Evolutionary conservation across 306 rosid species (phyloP).

Genomic region (Pterocarpus macrocarpus): DNA sequence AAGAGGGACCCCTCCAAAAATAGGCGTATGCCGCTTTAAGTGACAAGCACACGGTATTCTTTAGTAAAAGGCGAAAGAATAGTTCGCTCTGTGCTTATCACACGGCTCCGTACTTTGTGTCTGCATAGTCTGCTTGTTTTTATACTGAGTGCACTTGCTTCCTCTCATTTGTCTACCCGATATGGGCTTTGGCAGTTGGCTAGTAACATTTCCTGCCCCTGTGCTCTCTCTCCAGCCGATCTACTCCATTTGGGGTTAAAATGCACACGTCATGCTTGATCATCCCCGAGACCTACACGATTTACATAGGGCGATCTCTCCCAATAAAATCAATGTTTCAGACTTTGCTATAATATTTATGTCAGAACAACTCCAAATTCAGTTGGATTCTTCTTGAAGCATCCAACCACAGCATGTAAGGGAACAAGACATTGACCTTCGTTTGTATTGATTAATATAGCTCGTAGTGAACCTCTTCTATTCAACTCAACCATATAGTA

Average conservation of each 20-base stretch:
- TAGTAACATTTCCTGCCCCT: no score
- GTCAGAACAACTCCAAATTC: neutral
- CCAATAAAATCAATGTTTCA: neutral
- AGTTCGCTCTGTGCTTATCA: constrained; percentile 43
- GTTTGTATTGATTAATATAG: neutral
- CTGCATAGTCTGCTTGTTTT: neutral
- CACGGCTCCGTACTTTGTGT: constrained; percentile 51
- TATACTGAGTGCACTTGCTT: neutral
- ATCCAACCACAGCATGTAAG: neutral
- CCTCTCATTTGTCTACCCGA: neutral
- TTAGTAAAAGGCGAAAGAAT: constrained; percentile 60
- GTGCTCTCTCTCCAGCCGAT: no score
- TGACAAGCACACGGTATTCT: constrained; percentile 44
- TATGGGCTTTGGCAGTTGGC: neutral
- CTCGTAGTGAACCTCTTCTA: neutral
- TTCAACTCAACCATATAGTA: neutral
- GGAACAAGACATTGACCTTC: neutral
- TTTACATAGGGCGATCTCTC: neutral
- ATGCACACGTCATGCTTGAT: no score
- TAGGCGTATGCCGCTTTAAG: neutral
- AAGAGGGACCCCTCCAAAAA: neutral
- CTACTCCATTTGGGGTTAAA: no score
- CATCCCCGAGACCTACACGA: no score
- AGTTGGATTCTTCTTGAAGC: neutral
- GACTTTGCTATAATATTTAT: neutral